Base-by-base conservation (phyloP, 139 green algal genomes). In the Haematococcus lacustris region DNA sequence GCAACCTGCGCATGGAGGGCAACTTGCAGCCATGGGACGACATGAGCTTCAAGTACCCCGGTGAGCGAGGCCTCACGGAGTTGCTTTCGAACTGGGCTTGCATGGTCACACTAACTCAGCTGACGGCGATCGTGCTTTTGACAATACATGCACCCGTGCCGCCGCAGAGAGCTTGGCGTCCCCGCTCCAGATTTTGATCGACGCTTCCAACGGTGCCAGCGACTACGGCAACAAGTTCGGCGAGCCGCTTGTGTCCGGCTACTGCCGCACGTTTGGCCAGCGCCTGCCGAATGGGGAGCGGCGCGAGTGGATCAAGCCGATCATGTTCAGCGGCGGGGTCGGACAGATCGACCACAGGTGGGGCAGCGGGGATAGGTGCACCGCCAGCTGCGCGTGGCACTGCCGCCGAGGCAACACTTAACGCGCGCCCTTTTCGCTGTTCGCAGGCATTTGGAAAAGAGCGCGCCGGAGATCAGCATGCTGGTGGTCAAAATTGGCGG, bases 221-320 rank as follows among this genome's bases (percentile, higher is more conserved):
- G 96, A 98, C 82, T 98, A 98, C 65, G 95, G 96, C 75, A 99
- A 99, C 89, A 98, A 98, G 87, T 98, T 98, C 87, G 95, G 96
- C 30, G 95, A 99, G 91, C 95, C 95, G 32, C 78, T 99, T 50
- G 83, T 98, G 57, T 83, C 86, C 3, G 95, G 95, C 21, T 99
- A 97, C 87, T 96, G 86, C 0, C 90, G 95, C 57, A 97, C 92
- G 21, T 99, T 94, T 80, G 95, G 95, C 1, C 84, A 91, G 83
- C 85, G 95, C 2, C 71, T 97, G 76, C 86, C 90, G 3, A 86
- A 83, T 43, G 95, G 94, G 23, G 89, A 96, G 86, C 83, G 95
- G 35, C 78, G 95, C 33, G 95, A 99, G 83, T 99, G 93, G 92
- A 91, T 99, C 72, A 99, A 99, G 82, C 95, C 95, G 67, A 99